Base-by-base conservation (phyloP, 306 rosid genomes). In the Lathyrus tuberosus region DNA sequence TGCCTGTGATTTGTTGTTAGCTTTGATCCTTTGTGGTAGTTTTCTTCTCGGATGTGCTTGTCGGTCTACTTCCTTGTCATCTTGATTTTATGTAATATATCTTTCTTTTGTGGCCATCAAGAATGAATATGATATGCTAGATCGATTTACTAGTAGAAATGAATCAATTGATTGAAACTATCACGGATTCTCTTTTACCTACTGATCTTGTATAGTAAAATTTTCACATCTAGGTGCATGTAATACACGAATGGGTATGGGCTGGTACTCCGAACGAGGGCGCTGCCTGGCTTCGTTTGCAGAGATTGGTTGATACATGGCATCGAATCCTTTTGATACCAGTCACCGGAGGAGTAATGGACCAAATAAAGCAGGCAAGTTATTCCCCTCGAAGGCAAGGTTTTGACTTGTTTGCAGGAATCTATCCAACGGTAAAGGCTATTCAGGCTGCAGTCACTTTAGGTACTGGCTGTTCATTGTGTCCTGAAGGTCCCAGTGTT, bases 221-320 rank as follows among this genome's bases (percentile, higher is more conserved):
- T 71, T 71, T 74, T 79, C 20, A 75, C 69, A 8, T 75, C 62
- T 82, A 91, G 97, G 97, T 88, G 69, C 95, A 94, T 73, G 83
- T 90, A 43, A 94, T 94, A 40, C 98, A 88, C 69, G 98, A 88
- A 71, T 90, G 95, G 96, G 98, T 86, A n/a, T 94, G 98, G 98
- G 98, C 97, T 68, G 98, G 98, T 52, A 94, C 97, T 64, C 98
- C 98, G 70, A 83, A 77, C 47, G 97, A 90, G 76, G 98, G 98
- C 65, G 97, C 98, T 80, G 88, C 97, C 4, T 90, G 97, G 96
- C 96, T 94, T 80, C 96, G 98, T 42, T 63, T 94, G 60, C 98
- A 94, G 83, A 83, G 97, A 75, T 72, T 88, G 63, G 92, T 88
- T 1, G 92, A 88, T 72, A 94, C 97, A 35, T 94, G 98, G 98